Evolutionary conservation across 257 asterid species (phyloP).

Genomic region (Scutellaria baicalensis): DNA sequence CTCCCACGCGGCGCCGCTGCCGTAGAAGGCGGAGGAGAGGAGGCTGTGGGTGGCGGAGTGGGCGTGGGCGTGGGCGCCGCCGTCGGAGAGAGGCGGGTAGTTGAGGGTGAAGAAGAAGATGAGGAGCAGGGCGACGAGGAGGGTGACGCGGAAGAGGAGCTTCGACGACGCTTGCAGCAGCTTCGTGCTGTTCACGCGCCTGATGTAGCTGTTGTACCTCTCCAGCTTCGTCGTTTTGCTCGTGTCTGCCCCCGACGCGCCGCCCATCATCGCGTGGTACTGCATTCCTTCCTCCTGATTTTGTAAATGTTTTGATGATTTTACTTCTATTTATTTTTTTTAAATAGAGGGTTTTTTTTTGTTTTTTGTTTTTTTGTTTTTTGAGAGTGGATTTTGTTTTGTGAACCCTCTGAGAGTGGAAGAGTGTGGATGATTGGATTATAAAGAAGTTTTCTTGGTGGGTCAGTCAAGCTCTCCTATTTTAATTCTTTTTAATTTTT

Average conservation of each 20-base stretch:
- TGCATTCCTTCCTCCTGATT: constrained; percentile 17
- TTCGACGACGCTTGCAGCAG: constrained; percentile 82
- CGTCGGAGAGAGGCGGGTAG: constrained; percentile 47
- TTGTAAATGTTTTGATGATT: too few relatives aligned
- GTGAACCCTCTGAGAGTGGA: constrained; percentile 33
- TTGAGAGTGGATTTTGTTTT: neutral
- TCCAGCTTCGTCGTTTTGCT: constrained; percentile 67
- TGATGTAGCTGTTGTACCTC: constrained; percentile 71
- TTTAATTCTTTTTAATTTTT: too few relatives aligned
- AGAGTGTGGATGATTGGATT: constrained; percentile 32
- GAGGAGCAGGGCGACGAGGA: constrained; percentile 62
- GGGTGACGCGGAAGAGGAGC: constrained; percentile 81
- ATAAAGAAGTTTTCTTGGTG: constrained; percentile 25
- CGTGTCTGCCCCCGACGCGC: constrained; percentile 39
- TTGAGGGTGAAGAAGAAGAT: constrained; percentile 79
- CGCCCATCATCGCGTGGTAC: constrained; percentile 27
- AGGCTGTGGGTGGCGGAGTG: constrained; percentile 45
- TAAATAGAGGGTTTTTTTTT: neutral
- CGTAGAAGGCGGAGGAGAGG: constrained; percentile 69
- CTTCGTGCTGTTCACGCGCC: constrained; percentile 65
- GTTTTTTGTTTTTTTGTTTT: too few relatives aligned
- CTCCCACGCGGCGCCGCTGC: constrained; percentile 70
- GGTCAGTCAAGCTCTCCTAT: too few relatives aligned
- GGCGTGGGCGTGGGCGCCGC: constrained; percentile 16
- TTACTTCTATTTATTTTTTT: neutral